Conservation (phyloP, 2,329 filamentous ascomycete genomes). For the Hypoxylon sp. region DNA sequence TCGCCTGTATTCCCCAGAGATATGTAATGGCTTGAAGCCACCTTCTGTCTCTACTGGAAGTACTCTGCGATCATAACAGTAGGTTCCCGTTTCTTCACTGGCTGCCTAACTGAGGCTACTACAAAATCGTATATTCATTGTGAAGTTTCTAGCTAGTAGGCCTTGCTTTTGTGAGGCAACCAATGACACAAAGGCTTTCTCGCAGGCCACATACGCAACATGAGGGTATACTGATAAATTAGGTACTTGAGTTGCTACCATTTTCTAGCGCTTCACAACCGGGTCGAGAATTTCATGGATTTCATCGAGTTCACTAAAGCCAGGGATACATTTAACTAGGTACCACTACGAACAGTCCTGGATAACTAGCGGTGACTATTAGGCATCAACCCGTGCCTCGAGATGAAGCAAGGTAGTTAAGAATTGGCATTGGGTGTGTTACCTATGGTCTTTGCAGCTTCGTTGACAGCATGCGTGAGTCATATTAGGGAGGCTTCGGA, state of each 20-base stretch:
- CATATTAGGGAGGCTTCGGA: constrained; percentile 14
- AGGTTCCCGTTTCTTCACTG: constrained; percentile 17
- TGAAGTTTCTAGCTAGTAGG: constrained; percentile 1
- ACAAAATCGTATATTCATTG: constrained; percentile 2
- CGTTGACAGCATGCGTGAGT: constrained; percentile 14
- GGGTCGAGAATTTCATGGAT: constrained; percentile 20
- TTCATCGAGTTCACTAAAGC: constrained; percentile 8
- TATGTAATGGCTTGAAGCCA: constrained; percentile 6
- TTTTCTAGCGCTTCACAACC: constrained; percentile 4
- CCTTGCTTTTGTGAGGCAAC: constrained; percentile 6
- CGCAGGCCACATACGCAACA: constrained; percentile 5
- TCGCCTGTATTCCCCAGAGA: constrained; percentile 9
- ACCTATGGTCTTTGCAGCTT: neutral
- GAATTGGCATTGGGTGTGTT: constrained; percentile 7
- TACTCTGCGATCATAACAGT: constrained; percentile 13
- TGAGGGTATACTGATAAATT: constrained; percentile 6
- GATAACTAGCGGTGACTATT: constrained; percentile 17
- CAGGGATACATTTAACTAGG: constrained; percentile 18
- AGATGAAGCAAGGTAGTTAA: constrained; percentile 16
- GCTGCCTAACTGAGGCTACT: neutral
- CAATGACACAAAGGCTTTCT: neutral
- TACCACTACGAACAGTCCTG: constrained; percentile 5
- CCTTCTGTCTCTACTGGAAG: constrained; percentile 10
- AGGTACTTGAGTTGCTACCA: neutral
- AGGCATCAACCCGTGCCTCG: constrained; percentile 30